A percentile compares a stretch with the other conserved stretches of the same genome.
Conservation (phyloP, 148 eudicot species). For the Salicornia ramosissima region DNA sequence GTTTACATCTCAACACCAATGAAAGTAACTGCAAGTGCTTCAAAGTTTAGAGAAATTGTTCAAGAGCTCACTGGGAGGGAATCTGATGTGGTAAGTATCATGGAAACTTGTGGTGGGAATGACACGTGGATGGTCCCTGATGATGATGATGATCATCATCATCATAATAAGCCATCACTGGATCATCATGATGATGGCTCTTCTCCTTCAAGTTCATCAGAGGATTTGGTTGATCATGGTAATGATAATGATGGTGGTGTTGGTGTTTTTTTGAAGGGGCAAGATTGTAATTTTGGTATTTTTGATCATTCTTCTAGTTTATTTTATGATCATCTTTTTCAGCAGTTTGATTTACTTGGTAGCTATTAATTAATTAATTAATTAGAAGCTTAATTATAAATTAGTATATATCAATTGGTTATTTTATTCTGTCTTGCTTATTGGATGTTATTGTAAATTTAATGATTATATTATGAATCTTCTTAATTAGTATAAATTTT, state of each 20-base stretch:
- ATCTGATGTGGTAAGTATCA: constrained; percentile 41
- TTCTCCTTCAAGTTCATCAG: constrained; percentile 28
- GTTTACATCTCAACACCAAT: constrained; percentile 58
- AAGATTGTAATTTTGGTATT: constrained; percentile 23
- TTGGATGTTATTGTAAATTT: too few species aligned
- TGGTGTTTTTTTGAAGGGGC: constrained; percentile 6
- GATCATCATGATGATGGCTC: constrained; percentile 14
- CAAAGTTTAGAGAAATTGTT: constrained; percentile 36
- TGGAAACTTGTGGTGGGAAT: constrained; percentile 25
- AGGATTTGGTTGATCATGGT: constrained; percentile 15
- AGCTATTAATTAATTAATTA: too few species aligned
- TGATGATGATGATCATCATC: neutral
- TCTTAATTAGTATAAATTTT: too few species aligned
- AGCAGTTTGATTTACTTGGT: constrained; percentile 30
- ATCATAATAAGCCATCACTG: neutral
- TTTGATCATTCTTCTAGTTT: constrained; percentile 21
- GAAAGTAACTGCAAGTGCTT: constrained; percentile 47
- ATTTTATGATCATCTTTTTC: constrained; percentile 23
- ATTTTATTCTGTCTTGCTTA: too few species aligned
- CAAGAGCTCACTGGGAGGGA: constrained; percentile 54
- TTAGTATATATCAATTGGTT: too few species aligned
- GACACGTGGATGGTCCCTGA: constrained; percentile 11
- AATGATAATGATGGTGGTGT: constrained; percentile 11
- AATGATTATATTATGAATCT: too few species aligned
- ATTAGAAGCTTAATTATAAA: too few species aligned